Evolutionary conservation across 2,329 filamentous ascomycete species (phyloP).

Genomic region (Phoma sp.): DNA sequence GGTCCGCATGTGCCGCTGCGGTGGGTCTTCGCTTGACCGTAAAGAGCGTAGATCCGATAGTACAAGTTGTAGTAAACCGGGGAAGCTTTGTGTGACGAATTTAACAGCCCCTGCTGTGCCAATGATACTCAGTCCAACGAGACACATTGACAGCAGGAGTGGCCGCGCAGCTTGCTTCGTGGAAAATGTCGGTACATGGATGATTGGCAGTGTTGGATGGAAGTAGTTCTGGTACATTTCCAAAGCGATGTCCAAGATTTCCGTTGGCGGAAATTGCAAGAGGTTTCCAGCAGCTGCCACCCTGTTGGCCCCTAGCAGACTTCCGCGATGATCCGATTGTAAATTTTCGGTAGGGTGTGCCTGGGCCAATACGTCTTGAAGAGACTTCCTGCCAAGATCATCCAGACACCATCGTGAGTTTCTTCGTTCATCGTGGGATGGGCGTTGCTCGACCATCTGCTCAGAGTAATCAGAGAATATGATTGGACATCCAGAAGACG

Average conservation of each 20-base stretch:
- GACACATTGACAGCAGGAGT: conserved; percentile 60
- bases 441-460: conserved; percentile 1
- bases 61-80: conserved; percentile 50
- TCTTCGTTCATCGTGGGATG: conserved; percentile 15
- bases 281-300: conserved; percentile 39
- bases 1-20: conserved; percentile 54
- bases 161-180: conserved; percentile 57
- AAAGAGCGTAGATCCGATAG: conserved; percentile 54
- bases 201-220: conserved; percentile 61
- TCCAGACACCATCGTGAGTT: conserved; percentile 49
- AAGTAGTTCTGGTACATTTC: conserved; percentile 64
- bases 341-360: conserved; percentile 28
- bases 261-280: conserved; percentile 56
- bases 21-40: conserved; percentile 49
- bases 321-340: conserved; percentile 38
- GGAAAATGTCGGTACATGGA: conserved; percentile 62
- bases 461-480: conserved; percentile 40
- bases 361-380: conserved; percentile 44
- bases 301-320: conserved; percentile 43
- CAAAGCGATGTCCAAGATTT: conserved; percentile 62
- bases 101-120: conserved; percentile 60
- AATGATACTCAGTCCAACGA: conserved; percentile 61
- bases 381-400: conserved; percentile 50
- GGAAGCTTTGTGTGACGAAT: conserved; percentile 59
- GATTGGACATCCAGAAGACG: conserved; percentile 41